Base-by-base conservation (phyloP, 495 filamentous ascomycete genomes). In the Astrocystis sublimbata region DNA sequence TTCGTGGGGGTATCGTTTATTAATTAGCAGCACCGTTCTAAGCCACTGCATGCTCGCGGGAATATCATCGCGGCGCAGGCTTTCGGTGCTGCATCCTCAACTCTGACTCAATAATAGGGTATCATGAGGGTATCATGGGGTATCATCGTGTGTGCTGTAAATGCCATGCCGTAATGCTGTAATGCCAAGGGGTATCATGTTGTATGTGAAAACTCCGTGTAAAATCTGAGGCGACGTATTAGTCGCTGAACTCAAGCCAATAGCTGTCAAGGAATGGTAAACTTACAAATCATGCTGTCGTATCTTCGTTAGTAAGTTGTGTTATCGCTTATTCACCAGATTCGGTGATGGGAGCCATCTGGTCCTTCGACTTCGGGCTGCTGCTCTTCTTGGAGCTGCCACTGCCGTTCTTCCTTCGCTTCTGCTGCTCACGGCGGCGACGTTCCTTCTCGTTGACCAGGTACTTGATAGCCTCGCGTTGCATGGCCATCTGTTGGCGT, bases 321-420 rank as follows among this genome's bases (percentile, higher is more conserved):
- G 7, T 21, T 19, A 10, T 8, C 26, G 10, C 62, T 72, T 68
- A 73, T 62, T 73, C 70, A 7, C 68, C 73, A 21, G 73, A 60
- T 71, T 82, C 79, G 70, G 74, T 66, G 70, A 82, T 82, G 71
- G 78, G 77, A 52, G 78, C 75, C 71, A 82, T 79, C 66, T 76
- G 74, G 62, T 67, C 69, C 45, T 79, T 81, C 53, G 68, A 70
- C 71, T 77, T 80, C 64, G 73, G 67, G 62, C 62, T 69, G 47
- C 9, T 51, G 58, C 68, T 73, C 75, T 79, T 81, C 73, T 76
- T 77, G 55, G 68, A 65, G 54, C 71, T 60, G 65, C 70, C 71
- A 63, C 65, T 64, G 42, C 71, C 64, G 13, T 70, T 67, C 31
- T 67, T 67, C 21, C 65, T 61, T 57, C 70, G 70, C 67, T 74